These are phyloP conservation scores for Ophiostoma australiae DNA, from an alignment of 2,329 filamentous ascomycete species.

Conservation along the genomic window DNA sequence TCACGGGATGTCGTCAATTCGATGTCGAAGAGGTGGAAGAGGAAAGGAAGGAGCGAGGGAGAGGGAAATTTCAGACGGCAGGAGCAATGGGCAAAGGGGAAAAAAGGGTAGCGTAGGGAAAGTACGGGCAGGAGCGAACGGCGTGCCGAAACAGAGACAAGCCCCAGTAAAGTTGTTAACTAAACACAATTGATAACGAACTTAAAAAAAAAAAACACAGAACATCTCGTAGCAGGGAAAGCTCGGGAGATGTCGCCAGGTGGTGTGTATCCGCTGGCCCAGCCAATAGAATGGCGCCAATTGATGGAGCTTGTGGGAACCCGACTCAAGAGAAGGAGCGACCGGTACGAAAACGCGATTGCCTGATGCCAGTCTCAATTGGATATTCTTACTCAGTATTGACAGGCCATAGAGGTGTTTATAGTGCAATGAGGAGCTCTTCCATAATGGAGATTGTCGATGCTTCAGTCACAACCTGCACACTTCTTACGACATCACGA, in stretches of 20 bases:
- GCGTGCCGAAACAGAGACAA: constrained; percentile 3
- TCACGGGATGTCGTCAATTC: constrained; percentile 15
- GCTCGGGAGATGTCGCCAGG: constrained; percentile 36
- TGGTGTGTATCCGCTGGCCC: constrained; percentile 26
- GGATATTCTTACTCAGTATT: neutral
- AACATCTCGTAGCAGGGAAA: constrained; percentile 29
- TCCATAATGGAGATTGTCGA: too few species aligned
- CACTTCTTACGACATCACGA: too few species aligned
- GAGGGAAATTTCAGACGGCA: constrained; percentile 12
- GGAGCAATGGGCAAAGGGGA: neutral
- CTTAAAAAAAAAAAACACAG: constrained; percentile 11
- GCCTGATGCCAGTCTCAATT: neutral
- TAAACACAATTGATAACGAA: constrained; percentile 4
- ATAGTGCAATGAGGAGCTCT: neutral
- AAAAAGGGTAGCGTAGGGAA: constrained; percentile 15
- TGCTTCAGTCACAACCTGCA: too few species aligned
- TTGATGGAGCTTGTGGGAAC: constrained; percentile 22
- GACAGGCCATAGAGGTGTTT: neutral
- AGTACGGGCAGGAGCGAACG: constrained; percentile 11
- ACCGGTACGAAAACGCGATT: constrained; percentile 5
- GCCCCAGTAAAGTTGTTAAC: constrained; percentile 2
- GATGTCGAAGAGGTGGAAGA: neutral
- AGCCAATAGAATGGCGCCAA: constrained; percentile 29
- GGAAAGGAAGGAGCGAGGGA: constrained; percentile 15
- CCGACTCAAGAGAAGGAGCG: neutral